phyloP scores from a whole-genome alignment of 176 grass and related monocot species.

The Aegilops bicornis region DNA sequence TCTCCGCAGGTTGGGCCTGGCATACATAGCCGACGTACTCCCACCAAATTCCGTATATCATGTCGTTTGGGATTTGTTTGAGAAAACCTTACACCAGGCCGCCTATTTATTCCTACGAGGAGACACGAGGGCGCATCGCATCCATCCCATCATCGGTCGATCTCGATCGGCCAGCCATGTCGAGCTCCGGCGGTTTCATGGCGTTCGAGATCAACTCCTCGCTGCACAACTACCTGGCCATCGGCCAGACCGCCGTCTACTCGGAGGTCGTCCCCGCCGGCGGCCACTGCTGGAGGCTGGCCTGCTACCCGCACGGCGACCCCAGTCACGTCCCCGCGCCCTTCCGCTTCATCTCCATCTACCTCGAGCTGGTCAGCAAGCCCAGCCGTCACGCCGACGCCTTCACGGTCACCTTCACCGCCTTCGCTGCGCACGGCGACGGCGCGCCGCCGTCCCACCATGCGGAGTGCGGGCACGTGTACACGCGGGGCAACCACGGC shows the following conservation, averaged over 20 bases:
- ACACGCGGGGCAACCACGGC: neutral
- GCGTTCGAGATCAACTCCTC: neutral
- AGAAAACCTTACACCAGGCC: too few species aligned
- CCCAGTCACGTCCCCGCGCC: too few species aligned
- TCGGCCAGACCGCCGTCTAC: neutral
- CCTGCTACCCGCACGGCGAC: neutral
- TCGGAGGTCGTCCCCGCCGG: conserved; percentile 10
- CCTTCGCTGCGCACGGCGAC: neutral
- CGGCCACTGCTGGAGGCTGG: conserved; percentile 16
- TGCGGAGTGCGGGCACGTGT: neutral
- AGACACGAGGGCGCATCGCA: too few species aligned
- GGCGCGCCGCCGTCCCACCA: neutral
- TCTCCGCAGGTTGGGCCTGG: too few species aligned
- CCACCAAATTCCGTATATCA: too few species aligned
- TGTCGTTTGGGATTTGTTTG: too few species aligned
- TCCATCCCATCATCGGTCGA: too few species aligned
- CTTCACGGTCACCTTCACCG: neutral
- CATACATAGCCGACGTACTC: too few species aligned
- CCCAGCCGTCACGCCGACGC: neutral
- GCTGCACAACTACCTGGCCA: neutral
- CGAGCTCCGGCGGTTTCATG: too few species aligned
- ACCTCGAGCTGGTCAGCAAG: neutral
- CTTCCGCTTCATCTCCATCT: conserved; percentile 3
- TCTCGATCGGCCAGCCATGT: too few species aligned
- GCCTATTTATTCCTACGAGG: too few species aligned